phyloP scores from a whole-genome alignment of 305 asterid species.

The Rubia peregrina region DNA sequence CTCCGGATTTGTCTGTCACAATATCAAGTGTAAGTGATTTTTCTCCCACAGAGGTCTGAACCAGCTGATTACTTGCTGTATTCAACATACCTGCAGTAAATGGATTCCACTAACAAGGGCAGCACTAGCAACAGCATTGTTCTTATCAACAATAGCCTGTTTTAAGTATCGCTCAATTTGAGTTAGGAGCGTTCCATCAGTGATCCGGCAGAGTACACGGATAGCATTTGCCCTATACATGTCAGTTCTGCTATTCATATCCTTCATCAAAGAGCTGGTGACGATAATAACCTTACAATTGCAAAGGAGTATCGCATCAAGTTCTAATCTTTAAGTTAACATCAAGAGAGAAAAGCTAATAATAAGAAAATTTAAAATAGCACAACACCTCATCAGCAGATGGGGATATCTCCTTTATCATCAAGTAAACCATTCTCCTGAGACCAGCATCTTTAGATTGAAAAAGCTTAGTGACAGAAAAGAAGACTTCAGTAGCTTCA shows the following conservation, averaged over 20 bases:
- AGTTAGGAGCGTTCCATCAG: slow-evolving; percentile 83
- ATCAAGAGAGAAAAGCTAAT: slow-evolving; percentile 10
- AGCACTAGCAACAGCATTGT: slow-evolving; percentile 95
- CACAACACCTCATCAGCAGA: slow-evolving; percentile 76
- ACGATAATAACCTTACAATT: slow-evolving; percentile 82
- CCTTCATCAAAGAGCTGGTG: slow-evolving; percentile 95
- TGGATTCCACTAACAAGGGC: slow-evolving; percentile 94
- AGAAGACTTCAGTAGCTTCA: slow-evolving; percentile 91
- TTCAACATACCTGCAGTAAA: slow-evolving; percentile 63
- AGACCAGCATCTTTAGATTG: slow-evolving; percentile 82
- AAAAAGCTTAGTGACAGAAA: slow-evolving; percentile 86
- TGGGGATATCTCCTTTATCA: slow-evolving; percentile 86
- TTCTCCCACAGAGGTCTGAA: slow-evolving; percentile 11
- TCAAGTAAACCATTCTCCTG: slow-evolving; percentile 95
- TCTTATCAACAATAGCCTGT: slow-evolving; percentile 96
- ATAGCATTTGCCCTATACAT: slow-evolving; percentile 95
- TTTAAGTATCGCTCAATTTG: slow-evolving; percentile 91
- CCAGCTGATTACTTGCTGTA: slow-evolving; percentile 10
- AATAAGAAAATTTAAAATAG: neutral
- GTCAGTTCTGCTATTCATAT: slow-evolving; percentile 95
- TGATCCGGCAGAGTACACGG: slow-evolving; percentile 85
- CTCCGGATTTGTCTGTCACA: slow-evolving; percentile 75
- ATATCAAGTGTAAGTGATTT: slow-evolving; percentile 9
- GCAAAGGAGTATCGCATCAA: slow-evolving; percentile 23
- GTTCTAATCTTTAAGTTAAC: slow-evolving; percentile 17